Conservation (phyloP, 1,284 basidiomycete species). For the Porogramme epimiltina region DNA sequence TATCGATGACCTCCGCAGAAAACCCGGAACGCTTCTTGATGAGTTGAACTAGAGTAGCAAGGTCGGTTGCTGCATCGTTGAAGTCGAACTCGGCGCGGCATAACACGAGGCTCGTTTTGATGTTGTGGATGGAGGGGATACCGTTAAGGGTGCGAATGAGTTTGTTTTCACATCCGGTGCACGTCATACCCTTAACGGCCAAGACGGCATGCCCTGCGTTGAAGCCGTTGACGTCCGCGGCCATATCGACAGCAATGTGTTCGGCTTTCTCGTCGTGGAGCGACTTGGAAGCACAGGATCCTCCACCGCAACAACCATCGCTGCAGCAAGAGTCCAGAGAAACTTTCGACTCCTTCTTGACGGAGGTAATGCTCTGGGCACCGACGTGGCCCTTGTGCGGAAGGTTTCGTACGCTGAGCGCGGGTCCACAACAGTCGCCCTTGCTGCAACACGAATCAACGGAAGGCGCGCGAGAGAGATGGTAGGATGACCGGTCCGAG, state of each 20-base stretch:
- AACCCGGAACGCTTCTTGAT: conserved; percentile 35
- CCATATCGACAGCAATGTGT: conserved; percentile 15
- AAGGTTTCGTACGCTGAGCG: conserved; percentile 13
- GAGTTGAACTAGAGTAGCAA: conserved; percentile 25
- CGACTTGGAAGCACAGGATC: not conserved
- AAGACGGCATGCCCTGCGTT: conserved; percentile 24
- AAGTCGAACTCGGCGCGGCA: conserved; percentile 35
- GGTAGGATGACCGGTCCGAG: conserved; percentile 10
- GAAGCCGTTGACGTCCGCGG: conserved; percentile 10
- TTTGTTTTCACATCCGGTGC: conserved; percentile 38
- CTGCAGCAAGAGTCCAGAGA: conserved; percentile 24
- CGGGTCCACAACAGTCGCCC: conserved; percentile 14
- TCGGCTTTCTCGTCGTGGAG: conserved; percentile 14
- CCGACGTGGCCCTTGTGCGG: conserved; percentile 15
- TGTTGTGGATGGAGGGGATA: conserved; percentile 26
- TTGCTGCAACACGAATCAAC: conserved; percentile 26
- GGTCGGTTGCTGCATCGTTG: conserved; percentile 20
- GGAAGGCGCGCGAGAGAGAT: conserved; percentile 16
- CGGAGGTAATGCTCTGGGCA: not conserved
- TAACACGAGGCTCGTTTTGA: conserved; percentile 36
- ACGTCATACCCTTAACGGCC: conserved; percentile 36
- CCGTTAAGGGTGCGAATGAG: conserved; percentile 27
- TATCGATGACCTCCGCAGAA: conserved; percentile 25
- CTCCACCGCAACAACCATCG: conserved; percentile 16
- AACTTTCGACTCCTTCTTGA: not conserved